Base-by-base conservation (phyloP, 2,329 filamentous ascomycete species). In the Gliomastix tumulicola region DNA sequence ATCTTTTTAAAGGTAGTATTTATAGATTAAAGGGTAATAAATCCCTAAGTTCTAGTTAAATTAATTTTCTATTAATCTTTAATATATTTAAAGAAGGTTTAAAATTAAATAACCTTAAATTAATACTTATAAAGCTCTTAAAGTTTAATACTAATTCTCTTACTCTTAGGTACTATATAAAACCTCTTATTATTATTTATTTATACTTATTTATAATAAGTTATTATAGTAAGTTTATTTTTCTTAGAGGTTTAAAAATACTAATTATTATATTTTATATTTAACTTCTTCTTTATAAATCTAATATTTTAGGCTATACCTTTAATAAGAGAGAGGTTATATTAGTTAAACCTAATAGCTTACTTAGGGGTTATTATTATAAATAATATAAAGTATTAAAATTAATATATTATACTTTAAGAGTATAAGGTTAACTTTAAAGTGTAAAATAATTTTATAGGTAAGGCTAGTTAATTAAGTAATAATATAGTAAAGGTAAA, bases 381-480 rank as follows among this genome's bases (percentile, higher is more conserved):
- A 25, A 25, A 9, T 9, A 25, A 9, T 9, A 25, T 25, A 25
- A 25, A n/a, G n/a, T 25, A 25, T 25, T 25, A 25, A 9, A 9
- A 25, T 25, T 25, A 9, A 25, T 9, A 9, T 9, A 9, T 25
- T 25, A 25, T 25, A 25, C 22, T n/a, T n/a, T 25, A 25, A 9
- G 9, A 25, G n/a, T 25, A 25, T 9, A 25, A 25, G 22, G 9
- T 25, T 25, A 25, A 25, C 10, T n/a, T 11, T n/a, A 27, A 20
- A 25, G 9, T 25, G n/a, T 9, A 25, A 25, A 25, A n/a, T 25
- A 25, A 25, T 39, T 37, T 34, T 39, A n/a, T 31, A 31, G 21
- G 21, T 25, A 25, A 9, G n/a, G 22, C n/a, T 25, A 25, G 9
- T 25, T 9, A 25, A 25, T 9, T 25, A 25, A 25, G n/a, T 25